Evolutionary conservation across 805 yeast species (phyloP).

Genomic region (Candida tibetensis): DNA sequence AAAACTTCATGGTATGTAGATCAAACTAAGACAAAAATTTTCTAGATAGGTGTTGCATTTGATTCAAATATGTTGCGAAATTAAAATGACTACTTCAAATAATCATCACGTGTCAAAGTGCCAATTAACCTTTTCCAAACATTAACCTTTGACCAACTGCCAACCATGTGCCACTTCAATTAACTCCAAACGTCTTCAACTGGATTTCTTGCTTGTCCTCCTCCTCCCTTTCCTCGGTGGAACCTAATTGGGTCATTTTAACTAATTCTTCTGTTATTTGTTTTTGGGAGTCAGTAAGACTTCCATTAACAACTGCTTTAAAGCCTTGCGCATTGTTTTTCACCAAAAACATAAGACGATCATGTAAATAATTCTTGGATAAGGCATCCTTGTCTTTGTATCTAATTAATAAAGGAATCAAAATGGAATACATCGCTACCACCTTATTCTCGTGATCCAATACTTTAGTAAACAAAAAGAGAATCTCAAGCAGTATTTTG

Average conservation of each 20-base stretch:
- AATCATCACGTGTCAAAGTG: no score
- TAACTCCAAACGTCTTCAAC: constrained; percentile 47
- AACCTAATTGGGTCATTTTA: constrained; percentile 16
- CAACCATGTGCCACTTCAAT: no score
- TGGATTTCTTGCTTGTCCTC: constrained; percentile 35
- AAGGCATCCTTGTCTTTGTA: constrained; percentile 18
- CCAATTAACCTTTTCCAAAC: no score
- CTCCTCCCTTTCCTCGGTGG: constrained; percentile 9
- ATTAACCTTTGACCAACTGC: no score
- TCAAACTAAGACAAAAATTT: no score
- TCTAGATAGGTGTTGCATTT: no score
- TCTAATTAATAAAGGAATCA: constrained; percentile 38
- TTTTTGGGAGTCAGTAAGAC: constrained; percentile 41
- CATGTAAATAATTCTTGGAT: constrained; percentile 40
- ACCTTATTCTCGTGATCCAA: constrained; percentile 26
- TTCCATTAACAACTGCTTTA: constrained; percentile 43
- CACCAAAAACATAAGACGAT: constrained; percentile 47
- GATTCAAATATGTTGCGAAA: no score
- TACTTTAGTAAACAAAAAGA: constrained; percentile 44
- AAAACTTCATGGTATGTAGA: no score
- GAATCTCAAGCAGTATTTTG: constrained; percentile 44
- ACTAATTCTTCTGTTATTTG: constrained; percentile 42
- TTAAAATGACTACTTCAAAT: no score
- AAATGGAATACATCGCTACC: constrained; percentile 27
- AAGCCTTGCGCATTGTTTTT: constrained; percentile 44